phyloP scores from a whole-genome alignment of 768 basidiomycete genomes.

The Tylopilus subfusipes region DNA sequence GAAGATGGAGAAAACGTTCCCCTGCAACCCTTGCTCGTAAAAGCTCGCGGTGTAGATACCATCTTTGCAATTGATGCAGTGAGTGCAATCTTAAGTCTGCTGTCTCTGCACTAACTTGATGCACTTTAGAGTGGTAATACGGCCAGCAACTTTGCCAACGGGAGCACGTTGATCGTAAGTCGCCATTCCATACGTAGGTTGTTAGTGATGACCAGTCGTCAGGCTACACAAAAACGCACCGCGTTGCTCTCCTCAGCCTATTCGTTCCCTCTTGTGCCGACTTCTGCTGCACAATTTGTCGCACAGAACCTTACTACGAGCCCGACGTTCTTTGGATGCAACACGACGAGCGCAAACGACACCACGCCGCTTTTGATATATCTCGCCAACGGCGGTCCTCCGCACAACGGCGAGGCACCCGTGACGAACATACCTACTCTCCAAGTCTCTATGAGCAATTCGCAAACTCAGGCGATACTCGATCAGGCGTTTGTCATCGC shows the following conservation, averaged over 20 bases:
- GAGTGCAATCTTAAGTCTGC: conserved; percentile 2
- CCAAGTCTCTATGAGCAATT: conserved; percentile 37
- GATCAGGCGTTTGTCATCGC: conserved; percentile 42
- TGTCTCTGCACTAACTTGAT: background rate
- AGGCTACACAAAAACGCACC: conserved; percentile 38
- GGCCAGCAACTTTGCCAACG: conserved; percentile 18
- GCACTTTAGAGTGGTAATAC: conserved; percentile 13
- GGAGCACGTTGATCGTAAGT: conserved; percentile 28
- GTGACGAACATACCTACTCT: conserved; percentile 43
- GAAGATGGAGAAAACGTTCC: conserved; percentile 44
- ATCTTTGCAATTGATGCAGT: conserved; percentile 49
- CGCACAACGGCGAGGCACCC: conserved; percentile 34
- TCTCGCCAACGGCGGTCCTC: conserved; percentile 50
- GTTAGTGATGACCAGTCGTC: background rate
- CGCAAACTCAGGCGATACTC: conserved; percentile 42
- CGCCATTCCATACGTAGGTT: background rate
- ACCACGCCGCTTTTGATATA: conserved; percentile 54
- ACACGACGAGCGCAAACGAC: conserved; percentile 20
- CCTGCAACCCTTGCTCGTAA: conserved; percentile 47
- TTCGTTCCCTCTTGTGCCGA: conserved; percentile 34
- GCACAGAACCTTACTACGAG: conserved; percentile 34
- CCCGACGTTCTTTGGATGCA: conserved; percentile 49
- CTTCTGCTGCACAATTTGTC: conserved; percentile 25
- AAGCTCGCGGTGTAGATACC: conserved; percentile 43
- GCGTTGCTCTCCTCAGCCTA: conserved; percentile 32